Evolutionary conservation across 768 basidiomycete species (phyloP), one percentile per base, ranked within the genome.

Genomic region (Dioszegia hungarica): DNA sequence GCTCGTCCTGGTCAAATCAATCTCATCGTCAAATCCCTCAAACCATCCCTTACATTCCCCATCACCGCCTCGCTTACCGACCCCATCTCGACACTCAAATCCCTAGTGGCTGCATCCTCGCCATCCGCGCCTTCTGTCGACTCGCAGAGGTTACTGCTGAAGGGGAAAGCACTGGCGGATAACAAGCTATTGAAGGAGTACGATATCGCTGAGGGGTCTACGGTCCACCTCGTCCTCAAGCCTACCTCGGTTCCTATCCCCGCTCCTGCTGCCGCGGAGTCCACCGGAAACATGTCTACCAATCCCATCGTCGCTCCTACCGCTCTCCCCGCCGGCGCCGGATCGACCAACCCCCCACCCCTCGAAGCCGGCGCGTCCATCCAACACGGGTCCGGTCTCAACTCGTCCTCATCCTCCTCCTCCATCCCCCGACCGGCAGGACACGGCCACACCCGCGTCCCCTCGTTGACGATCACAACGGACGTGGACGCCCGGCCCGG

Each of bases 91-190:
- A 74, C 84, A 41, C 84, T 97, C 75, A 99, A 98, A 76, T 70
- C 81, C 1, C 84, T 84, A 60, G 84, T 98, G 56, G 82, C 86
- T 14, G 41, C 65, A 4, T 70, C 83, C 0, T 79, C 85, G 11
- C 63, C 69, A 15, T 78, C 79, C 46, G 89, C 89, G 0, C 92
- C 92, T 0, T 83, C 87, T 9, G 82, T 85, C 41, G 86, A 90
- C 71, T 80, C 82, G 28, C 93, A 95, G 75, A 81, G 95, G 2
- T 82, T 97, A 15, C 80, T 99, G 11, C 80, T 95, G 51, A 97
- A 93, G 77, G 95, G 95, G 55, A 99, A 99, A 75, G 91, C 87
- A 0, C 82, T 98, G 61, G 85, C 84, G 15, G 94, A 97, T 79
- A 79, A 78, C 24, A 94, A 93, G 73, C 83, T 99, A 10, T 78